Evolutionary conservation across 208 protist species (phyloP).

Genomic region (Crithidia thermophila): DNA sequence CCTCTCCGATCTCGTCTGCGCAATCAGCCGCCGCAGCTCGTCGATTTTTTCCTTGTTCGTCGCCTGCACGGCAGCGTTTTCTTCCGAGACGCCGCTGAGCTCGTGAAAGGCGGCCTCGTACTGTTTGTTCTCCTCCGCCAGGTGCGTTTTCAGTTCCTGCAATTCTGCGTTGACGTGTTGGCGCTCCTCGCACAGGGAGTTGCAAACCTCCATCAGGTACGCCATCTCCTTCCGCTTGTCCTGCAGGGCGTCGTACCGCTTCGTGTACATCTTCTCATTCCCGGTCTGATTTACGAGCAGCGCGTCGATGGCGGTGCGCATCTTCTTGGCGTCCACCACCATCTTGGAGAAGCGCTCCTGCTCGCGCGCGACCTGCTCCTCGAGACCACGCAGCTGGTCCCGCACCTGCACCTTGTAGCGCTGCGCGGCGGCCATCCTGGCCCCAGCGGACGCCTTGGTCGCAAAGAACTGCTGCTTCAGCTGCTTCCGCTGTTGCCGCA

Average conservation of each 20-base stretch:
- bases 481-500: conserved; percentile 16
- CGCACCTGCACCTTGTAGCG: conserved; percentile 36
- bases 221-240: conserved; percentile 93
- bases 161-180: conserved; percentile 55
- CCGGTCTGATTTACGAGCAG: conserved; percentile 85
- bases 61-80: conserved; percentile 45
- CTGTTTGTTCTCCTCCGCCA: conserved; percentile 44
- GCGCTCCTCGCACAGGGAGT: conserved; percentile 85
- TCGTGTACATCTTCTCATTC: conserved; percentile 87
- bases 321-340: conserved; percentile 70
- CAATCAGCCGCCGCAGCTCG: conserved; percentile 44
- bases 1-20: conserved; percentile 41
- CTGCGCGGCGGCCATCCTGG: conserved; percentile 7
- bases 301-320: conserved; percentile 88
- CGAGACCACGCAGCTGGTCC: conserved; percentile 82
- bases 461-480: conserved; percentile 10
- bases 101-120: conserved; percentile 81
- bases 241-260: conserved; percentile 83
- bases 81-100: conserved; percentile 65
- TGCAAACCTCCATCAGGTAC: conserved; percentile 92
- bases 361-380: conserved; percentile 86
- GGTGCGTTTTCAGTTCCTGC: conserved; percentile 36
- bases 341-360: conserved; percentile 87
- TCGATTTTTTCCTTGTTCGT: conserved; percentile 51
- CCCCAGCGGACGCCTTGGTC: conserved; percentile 5